Conservation (phyloP, 1,284 basidiomycete species). For the Sanghuangporus sanghuang region DNA sequence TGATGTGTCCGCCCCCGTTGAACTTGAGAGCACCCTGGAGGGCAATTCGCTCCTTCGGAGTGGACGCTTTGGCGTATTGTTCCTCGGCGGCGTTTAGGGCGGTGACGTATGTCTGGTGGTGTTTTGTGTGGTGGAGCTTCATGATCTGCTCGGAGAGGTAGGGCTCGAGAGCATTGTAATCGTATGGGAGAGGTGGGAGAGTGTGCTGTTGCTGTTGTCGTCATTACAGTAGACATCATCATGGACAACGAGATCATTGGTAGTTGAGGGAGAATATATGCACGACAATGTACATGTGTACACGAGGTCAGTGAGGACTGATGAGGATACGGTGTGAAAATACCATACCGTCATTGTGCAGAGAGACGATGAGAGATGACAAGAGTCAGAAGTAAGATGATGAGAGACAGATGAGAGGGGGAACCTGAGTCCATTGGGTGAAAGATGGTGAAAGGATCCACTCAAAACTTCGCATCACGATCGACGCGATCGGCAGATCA, state of each 20-base stretch:
- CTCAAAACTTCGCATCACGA: no score
- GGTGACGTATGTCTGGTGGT: constrained; percentile 79
- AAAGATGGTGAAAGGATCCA: no score
- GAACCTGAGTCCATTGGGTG: no score
- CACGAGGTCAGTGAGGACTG: not conserved
- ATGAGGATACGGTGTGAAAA: not conserved
- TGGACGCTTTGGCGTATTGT: constrained; percentile 54
- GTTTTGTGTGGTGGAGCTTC: constrained; percentile 83
- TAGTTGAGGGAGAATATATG: constrained; percentile 1
- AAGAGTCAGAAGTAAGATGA: not conserved
- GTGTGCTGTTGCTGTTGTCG: constrained; percentile 16
- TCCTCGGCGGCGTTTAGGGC: constrained; percentile 75
- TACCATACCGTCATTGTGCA: not conserved
- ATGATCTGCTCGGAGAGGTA: constrained; percentile 80
- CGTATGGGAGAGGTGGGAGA: constrained; percentile 82
- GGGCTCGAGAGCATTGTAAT: constrained; percentile 85
- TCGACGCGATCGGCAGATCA: no score
- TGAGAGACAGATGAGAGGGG: not conserved
- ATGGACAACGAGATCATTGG: not conserved
- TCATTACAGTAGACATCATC: no score
- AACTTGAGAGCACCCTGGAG: constrained; percentile 71
- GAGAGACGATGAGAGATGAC: not conserved
- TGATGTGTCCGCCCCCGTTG: constrained; percentile 76
- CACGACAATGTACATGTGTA: not conserved
- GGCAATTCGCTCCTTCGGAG: constrained; percentile 75